phyloP scores from a whole-genome alignment of 331 rosid species.

The Malus hybrid region DNA sequence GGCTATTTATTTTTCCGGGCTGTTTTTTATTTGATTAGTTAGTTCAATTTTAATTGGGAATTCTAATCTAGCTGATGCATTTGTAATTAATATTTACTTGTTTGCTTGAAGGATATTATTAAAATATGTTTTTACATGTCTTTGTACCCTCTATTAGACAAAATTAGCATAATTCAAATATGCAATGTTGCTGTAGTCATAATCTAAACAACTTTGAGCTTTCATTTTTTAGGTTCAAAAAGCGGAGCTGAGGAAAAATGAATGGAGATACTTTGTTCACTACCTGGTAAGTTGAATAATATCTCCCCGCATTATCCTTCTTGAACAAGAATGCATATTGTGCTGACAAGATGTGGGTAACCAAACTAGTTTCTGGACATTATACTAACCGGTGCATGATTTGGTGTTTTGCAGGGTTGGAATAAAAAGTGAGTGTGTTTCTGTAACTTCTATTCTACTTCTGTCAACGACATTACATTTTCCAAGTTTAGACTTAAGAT shows the following conservation, averaged over 20 bases:
- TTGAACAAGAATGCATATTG: neutral
- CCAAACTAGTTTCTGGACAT: constrained; percentile 7
- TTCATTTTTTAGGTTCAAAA: constrained; percentile 63
- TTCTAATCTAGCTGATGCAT: neutral
- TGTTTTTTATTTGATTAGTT: neutral
- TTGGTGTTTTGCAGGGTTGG: constrained; percentile 92
- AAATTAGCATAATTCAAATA: neutral
- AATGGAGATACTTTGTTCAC: constrained; percentile 95
- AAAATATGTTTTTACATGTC: neutral
- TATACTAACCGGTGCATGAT: constrained; percentile 19
- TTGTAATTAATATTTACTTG: neutral
- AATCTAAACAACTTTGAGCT: constrained; percentile 5
- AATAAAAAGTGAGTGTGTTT: constrained; percentile 80
- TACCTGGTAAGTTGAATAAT: constrained; percentile 68
- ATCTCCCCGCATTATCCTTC: neutral
- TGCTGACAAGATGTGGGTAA: neutral
- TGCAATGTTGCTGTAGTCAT: too few relatives aligned
- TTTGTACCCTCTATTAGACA: neutral
- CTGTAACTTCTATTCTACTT: constrained; percentile 12
- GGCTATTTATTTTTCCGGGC: neutral
- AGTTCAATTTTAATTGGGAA: neutral
- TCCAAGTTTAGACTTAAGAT: neutral
- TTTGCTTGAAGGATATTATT: neutral
- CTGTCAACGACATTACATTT: neutral
- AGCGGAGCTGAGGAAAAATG: constrained; percentile 72